Conservation (phyloP, 2,329 filamentous ascomycete species). For the Juglanconis oblonga region DNA sequence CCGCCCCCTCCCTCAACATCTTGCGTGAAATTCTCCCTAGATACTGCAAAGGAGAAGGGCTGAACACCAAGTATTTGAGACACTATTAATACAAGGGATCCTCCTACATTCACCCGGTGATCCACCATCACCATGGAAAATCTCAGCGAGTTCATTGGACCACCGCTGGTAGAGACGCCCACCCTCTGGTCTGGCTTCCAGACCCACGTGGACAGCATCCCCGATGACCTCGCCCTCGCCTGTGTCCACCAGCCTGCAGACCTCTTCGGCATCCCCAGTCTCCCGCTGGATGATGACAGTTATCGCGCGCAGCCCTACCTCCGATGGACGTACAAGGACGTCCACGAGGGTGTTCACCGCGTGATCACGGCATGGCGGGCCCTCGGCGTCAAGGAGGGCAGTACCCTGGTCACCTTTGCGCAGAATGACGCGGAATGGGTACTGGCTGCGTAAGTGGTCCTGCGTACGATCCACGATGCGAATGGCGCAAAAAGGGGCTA, state of each 20-base stretch:
- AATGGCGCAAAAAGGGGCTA: too few relatives aligned
- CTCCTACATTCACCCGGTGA: too few relatives aligned
- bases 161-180: not conserved
- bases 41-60: too few relatives aligned
- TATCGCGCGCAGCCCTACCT: constrained; percentile 2
- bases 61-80: too few relatives aligned
- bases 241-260: not conserved
- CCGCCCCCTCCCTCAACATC: too few relatives aligned
- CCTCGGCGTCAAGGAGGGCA: not conserved
- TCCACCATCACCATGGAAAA: too few relatives aligned
- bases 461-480: too few relatives aligned
- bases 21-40: too few relatives aligned
- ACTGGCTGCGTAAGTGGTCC: not conserved
- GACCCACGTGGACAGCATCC: not conserved
- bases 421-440: constrained; percentile 8
- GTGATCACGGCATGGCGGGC: not conserved
- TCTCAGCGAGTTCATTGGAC: not conserved
- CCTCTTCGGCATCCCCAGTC: not conserved
- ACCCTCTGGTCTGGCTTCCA: constrained; percentile 2
- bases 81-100: too few relatives aligned
- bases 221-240: constrained; percentile 5
- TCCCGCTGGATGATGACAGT: not conserved
- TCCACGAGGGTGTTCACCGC: not conserved
- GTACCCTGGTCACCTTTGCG: constrained; percentile 4
- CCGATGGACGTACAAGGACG: constrained; percentile 1